Conservation (phyloP, 2,329 filamentous ascomycete genomes). For the Malbranchea zuffiana region DNA sequence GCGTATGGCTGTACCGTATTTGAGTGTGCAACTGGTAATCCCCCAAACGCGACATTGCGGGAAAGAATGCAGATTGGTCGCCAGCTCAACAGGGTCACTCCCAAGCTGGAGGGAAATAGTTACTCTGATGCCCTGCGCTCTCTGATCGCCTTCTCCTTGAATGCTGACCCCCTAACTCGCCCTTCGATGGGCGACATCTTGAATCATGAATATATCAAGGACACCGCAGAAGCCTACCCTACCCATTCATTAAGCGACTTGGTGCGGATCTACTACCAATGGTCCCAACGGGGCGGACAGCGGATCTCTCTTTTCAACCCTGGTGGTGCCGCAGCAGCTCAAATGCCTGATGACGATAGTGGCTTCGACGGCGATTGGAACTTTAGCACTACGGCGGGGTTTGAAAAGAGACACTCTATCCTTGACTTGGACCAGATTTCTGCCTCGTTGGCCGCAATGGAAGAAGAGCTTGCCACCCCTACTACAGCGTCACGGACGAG, state of each 20-base stretch:
- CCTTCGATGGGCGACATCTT: slow-evolving; percentile 38
- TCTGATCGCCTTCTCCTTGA: slow-evolving; percentile 35
- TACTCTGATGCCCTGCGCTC: slow-evolving; percentile 38
- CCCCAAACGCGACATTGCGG: slow-evolving; percentile 38
- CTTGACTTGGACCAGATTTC: slow-evolving; percentile 37
- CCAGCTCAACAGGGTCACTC: slow-evolving; percentile 33
- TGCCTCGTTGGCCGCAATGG: slow-evolving; percentile 37
- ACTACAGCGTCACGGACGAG: slow-evolving; percentile 16
- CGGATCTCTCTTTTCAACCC: slow-evolving; percentile 49
- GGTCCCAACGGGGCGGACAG: slow-evolving; percentile 40
- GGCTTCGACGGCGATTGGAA: slow-evolving; percentile 47
- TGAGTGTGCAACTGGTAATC: slow-evolving; percentile 40
- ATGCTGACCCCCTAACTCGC: slow-evolving; percentile 34
- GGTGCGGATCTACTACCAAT: slow-evolving; percentile 39
- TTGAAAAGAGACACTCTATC: slow-evolving; percentile 43
- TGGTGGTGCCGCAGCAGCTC: slow-evolving; percentile 47
- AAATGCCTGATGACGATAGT: slow-evolving; percentile 35
- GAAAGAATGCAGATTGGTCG: slow-evolving; percentile 39
- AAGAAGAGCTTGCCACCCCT: slow-evolving; percentile 26
- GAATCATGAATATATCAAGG: slow-evolving; percentile 36
- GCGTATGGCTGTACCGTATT: slow-evolving; percentile 41
- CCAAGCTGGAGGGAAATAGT: slow-evolving; percentile 32
- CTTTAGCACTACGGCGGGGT: slow-evolving; percentile 53
- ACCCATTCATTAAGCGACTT: slow-evolving; percentile 36
- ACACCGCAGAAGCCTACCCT: slow-evolving; percentile 35